Conservation (phyloP, 257 asterid genomes). For the Nicotiana undulata region DNA sequence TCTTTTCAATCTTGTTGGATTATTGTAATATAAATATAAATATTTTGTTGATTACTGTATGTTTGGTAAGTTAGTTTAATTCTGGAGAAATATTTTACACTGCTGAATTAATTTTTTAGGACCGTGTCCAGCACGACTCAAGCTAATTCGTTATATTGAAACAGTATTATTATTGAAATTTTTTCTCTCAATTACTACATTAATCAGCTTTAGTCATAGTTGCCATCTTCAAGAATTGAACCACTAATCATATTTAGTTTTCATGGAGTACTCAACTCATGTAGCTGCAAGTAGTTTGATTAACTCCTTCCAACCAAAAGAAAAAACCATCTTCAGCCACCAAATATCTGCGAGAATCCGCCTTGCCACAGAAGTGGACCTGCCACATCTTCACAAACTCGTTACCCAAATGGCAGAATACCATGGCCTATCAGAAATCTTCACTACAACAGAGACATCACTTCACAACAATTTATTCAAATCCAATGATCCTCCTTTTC, state of each 20-base stretch:
- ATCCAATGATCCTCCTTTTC: not conserved
- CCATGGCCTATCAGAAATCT: not conserved
- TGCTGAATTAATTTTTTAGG: too few relatives aligned
- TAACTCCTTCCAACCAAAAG: not conserved
- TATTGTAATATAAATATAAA: too few relatives aligned
- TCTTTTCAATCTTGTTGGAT: too few relatives aligned
- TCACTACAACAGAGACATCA: not conserved
- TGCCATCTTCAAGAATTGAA: not conserved
- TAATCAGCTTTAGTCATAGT: not conserved
- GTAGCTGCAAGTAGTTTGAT: not conserved
- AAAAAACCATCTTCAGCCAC: not conserved
- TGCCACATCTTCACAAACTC: constrained; percentile 3
- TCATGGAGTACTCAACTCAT: not conserved
- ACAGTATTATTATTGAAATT: too few relatives aligned
- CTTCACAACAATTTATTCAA: constrained; percentile 1
- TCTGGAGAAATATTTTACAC: too few relatives aligned
- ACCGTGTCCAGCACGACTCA: too few relatives aligned
- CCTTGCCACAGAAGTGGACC: not conserved
- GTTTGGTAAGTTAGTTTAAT: too few relatives aligned
- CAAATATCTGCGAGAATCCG: constrained; percentile 2
- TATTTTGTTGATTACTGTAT: too few relatives aligned
- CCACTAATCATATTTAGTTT: too few relatives aligned
- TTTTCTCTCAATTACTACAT: too few relatives aligned
- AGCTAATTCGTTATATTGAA: too few relatives aligned
- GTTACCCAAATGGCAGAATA: not conserved